Conservation (phyloP, 306 rosid species). For the Cicer chorassanicum region DNA sequence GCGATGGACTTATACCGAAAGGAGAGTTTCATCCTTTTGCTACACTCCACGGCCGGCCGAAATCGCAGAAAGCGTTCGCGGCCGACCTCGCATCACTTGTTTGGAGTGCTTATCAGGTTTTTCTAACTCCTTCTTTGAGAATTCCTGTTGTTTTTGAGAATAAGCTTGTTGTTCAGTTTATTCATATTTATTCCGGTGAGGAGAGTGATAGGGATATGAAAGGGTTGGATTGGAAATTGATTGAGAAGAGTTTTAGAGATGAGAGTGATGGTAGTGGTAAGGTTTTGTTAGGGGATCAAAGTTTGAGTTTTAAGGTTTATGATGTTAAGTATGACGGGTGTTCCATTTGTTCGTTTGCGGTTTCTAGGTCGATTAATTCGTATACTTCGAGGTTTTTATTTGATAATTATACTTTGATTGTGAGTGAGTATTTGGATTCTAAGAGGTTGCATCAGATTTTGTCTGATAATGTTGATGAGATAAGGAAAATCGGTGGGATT, state of each 20-base stretch:
- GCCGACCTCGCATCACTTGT: conserved; percentile 77
- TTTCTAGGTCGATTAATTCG: conserved; percentile 74
- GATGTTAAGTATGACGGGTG: conserved; percentile 59
- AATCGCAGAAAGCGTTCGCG: conserved; percentile 66
- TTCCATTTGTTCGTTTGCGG: conserved; percentile 71
- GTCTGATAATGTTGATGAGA: conserved; percentile 71
- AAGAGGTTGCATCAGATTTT: conserved; percentile 83
- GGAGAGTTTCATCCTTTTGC: conserved; percentile 95
- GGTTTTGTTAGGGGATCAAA: conserved; percentile 77
- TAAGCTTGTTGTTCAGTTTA: conserved; percentile 69
- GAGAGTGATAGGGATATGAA: conserved; percentile 37
- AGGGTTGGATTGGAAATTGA: conserved; percentile 73
- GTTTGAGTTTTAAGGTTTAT: conserved; percentile 63
- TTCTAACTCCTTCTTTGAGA: conserved; percentile 84
- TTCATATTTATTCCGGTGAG: conserved; percentile 62
- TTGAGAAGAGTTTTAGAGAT: conserved; percentile 68
- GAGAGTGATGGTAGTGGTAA: conserved; percentile 58
- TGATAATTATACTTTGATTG: conserved; percentile 88
- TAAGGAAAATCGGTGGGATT: conserved; percentile 63
- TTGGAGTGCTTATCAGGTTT: conserved; percentile 83
- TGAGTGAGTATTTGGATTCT: conserved; percentile 93
- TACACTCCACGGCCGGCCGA: conserved; percentile 71
- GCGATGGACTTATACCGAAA: conserved; percentile 80
- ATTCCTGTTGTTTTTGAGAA: conserved; percentile 77
- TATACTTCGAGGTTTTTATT: conserved; percentile 90